phyloP scores from a whole-genome alignment of 2,329 filamentous ascomycete species.

The Sclerotinia spermophila region DNA sequence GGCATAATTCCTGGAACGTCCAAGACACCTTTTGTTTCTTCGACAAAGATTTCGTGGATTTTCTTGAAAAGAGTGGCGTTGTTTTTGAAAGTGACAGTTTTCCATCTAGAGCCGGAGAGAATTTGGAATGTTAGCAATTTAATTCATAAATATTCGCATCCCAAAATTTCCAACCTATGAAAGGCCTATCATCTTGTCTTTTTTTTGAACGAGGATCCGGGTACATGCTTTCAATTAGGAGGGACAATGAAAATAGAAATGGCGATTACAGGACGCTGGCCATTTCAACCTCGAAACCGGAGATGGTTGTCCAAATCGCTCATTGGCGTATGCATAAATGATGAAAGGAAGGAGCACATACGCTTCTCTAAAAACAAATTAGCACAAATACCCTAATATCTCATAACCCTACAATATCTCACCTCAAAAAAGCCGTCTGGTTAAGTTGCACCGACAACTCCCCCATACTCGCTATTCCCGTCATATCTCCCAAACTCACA shows the following conservation, averaged over 20 bases:
- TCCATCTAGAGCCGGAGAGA: neutral
- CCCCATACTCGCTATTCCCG: neutral
- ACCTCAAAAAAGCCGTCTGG: neutral
- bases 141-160: neutral
- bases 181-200: neutral
- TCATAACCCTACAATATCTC: neutral
- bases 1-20: neutral
- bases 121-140: neutral
- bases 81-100: conserved; percentile 3
- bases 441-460: neutral
- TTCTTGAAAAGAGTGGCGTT: neutral
- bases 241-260: neutral
- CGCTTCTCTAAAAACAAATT: neutral
- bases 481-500: neutral
- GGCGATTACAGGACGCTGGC: neutral
- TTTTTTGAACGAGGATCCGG: neutral
- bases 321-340: neutral
- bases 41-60: neutral
- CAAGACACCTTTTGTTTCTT: neutral
- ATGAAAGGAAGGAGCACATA: neutral
- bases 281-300: neutral
- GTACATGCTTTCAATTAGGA: neutral
- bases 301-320: neutral
- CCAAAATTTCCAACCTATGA: neutral
- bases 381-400: neutral